Evolutionary conservation across 345 rosid genomes (phyloP).

Genomic region (Rhizophora mangle): DNA sequence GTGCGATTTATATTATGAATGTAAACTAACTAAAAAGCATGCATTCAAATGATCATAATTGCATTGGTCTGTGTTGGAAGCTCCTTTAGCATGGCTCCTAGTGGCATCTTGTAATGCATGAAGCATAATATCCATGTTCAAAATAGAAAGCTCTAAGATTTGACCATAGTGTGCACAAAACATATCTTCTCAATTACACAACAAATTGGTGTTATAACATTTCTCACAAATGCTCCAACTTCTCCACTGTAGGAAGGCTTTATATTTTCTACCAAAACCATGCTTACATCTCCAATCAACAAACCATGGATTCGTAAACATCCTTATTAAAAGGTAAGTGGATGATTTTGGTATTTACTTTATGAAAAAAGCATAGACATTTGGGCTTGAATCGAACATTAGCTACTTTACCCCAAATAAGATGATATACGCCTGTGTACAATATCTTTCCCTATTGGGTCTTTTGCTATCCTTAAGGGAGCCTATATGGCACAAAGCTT

Average conservation of each 20-base stretch:
- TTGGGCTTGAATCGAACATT: slow-evolving; percentile 93
- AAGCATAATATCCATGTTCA: slow-evolving; percentile 18
- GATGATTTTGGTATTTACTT: slow-evolving; percentile 48
- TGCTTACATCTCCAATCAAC: slow-evolving; percentile 94
- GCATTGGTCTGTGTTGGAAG: slow-evolving; percentile 84
- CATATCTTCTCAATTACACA: slow-evolving; percentile 71
- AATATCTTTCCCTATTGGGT: slow-evolving; percentile 85
- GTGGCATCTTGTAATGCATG: slow-evolving; percentile 63
- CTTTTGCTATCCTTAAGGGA: slow-evolving; percentile 83
- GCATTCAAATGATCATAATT: slow-evolving; percentile 95
- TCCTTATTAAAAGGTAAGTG: slow-evolving; percentile 4
- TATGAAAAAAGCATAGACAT: slow-evolving; percentile 92
- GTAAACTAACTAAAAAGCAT: slow-evolving; percentile 78
- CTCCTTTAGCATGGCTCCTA: slow-evolving; percentile 64
- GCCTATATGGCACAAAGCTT: slow-evolving; percentile 41
- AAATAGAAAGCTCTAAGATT: slow-evolving; percentile 21
- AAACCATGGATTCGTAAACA: slow-evolving; percentile 55
- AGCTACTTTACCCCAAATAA: slow-evolving; percentile 97
- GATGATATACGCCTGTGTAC: slow-evolving; percentile 89
- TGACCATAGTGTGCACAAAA: slow-evolving; percentile 6
- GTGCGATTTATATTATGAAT: slow-evolving; percentile 10
- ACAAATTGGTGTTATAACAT: slow-evolving; percentile 85
- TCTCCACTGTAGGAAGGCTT: slow-evolving; percentile 96
- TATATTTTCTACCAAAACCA: slow-evolving; percentile 95
- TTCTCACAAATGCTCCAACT: slow-evolving; percentile 85